A percentile compares a stretch with the other conserved stretches of the same genome.
phyloP scores from a whole-genome alignment of 202 grass and related monocot species.

The Eragrostis tef region DNA sequence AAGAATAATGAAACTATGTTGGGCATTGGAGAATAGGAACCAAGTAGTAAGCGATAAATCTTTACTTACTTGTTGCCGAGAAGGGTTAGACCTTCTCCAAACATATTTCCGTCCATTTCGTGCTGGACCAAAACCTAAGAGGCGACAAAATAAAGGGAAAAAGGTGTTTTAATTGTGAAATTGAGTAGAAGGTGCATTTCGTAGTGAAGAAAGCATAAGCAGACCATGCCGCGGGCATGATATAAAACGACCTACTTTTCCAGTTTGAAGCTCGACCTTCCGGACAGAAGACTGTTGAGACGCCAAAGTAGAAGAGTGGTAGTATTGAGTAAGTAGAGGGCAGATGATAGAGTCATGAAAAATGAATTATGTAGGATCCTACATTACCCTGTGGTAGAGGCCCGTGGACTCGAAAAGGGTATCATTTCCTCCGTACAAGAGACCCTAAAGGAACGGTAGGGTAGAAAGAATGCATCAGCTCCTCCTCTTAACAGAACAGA shows the following conservation, averaged over 20 bases:
- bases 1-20: background rate
- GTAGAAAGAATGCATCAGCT: background rate
- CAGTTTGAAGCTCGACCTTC: constrained; percentile 69
- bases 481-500: background rate
- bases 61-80: constrained; percentile 74
- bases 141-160: background rate
- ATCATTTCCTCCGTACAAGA: constrained; percentile 85
- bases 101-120: constrained; percentile 71
- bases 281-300: constrained; percentile 73
- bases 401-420: constrained; percentile 86
- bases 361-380: background rate
- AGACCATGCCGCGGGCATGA: background rate
- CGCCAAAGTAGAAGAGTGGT: constrained; percentile 21
- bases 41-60: constrained; percentile 6
- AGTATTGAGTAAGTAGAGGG: background rate
- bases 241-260: constrained; percentile 52
- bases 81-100: constrained; percentile 92
- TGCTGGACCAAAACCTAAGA: constrained; percentile 64
- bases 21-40: constrained; percentile 1
- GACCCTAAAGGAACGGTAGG: constrained; percentile 49
- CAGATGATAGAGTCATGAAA: too few species aligned
- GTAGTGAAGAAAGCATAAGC: background rate
- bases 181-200: background rate
- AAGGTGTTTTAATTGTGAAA: background rate
- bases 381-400: constrained; percentile 69